phyloP scores from a whole-genome alignment of 345 rosid genomes.

The Capsella bursapastoris region DNA sequence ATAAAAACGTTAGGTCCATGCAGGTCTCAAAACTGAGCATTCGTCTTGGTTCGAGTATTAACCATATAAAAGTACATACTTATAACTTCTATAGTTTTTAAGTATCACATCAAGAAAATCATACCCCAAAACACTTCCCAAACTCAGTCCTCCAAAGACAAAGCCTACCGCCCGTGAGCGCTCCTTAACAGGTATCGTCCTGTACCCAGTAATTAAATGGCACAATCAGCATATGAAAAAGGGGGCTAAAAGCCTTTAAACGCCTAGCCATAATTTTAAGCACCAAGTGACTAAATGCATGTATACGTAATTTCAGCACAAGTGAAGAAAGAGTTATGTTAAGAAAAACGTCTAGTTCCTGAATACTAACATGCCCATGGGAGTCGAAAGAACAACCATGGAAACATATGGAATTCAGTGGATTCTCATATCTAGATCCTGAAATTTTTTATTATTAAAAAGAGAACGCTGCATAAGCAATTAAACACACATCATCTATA shows the following conservation, averaged over 20 bases:
- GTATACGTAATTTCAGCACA: not conserved
- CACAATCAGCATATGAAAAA: slow-evolving; percentile 32
- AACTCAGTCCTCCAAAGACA: slow-evolving; percentile 90
- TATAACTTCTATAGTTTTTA: not conserved
- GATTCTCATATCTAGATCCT: slow-evolving; percentile 10
- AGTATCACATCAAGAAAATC: slow-evolving; percentile 35
- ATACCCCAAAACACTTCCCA: slow-evolving; percentile 95
- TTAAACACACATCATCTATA: slow-evolving; percentile 26
- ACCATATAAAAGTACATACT: not conserved
- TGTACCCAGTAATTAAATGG: slow-evolving; percentile 46
- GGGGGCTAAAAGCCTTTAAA: not conserved
- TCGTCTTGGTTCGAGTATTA: not conserved
- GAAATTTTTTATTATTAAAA: not conserved
- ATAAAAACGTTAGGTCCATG: slow-evolving; percentile 38
- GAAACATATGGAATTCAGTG: slow-evolving; percentile 13
- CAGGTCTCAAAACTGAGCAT: slow-evolving; percentile 18
- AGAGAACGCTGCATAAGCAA: slow-evolving; percentile 23
- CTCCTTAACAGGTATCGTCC: slow-evolving; percentile 84
- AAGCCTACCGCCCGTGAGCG: slow-evolving; percentile 94
- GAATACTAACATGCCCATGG: slow-evolving; percentile 9
- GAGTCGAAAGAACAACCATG: slow-evolving; percentile 14
- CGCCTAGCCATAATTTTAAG: slow-evolving; percentile 13
- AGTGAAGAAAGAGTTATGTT: slow-evolving; percentile 2
- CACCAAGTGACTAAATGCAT: slow-evolving; percentile 5
- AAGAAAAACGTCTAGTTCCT: not conserved